Base-by-base conservation (phyloP, 495 filamentous ascomycete genomes). In the Hypoxylon fuscum region DNA sequence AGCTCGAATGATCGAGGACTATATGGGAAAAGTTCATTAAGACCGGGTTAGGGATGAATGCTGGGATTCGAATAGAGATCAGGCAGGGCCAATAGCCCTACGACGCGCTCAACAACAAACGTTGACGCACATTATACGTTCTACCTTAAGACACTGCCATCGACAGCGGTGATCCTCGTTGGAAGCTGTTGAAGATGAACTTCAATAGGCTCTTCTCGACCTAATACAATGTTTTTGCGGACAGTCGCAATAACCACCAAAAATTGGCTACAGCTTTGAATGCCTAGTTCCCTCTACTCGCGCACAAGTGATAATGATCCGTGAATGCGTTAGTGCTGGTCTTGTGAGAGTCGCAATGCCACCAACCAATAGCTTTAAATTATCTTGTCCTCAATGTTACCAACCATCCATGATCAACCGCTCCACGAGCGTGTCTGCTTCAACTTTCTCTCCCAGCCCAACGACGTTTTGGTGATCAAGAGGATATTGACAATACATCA, bases 201-300 rank as follows among this genome's bases (percentile, higher is more conserved):
- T 35, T 59, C 46, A 34, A 69, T 71, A 66, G 66, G 61, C 62
- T 59, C 55, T 45, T 59, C 52, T 61, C 41, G 53, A 40, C 51
- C 69, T 66, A 68, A 71, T 66, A 69, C 63, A 69, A 64, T 66
- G 66, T 64, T 65, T 60, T 69, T 55, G 56, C 46, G 59, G 47
- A n/a, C 62, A 62, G 57, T 66, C 63, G 63, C 63, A 66, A 53
- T 49, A 58, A 62, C 53, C 63, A 58, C n/a, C 31, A 29, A 58
- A 62, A 66, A 57, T 58, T 58, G 34, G 21, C 46, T 41, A 47
- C 32, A 47, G 31, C 41, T 18, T 18, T 35, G 34, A 40, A 29
- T 15, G 14, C 7, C 20, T 54, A 54, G 20, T 32, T 53, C n/a
- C n/a, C 40, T 29, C 27, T 10, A 20, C 41, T 22, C 34, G 38